Base-by-base conservation (phyloP, 768 basidiomycete species). In the Boletus sp. region DNA sequence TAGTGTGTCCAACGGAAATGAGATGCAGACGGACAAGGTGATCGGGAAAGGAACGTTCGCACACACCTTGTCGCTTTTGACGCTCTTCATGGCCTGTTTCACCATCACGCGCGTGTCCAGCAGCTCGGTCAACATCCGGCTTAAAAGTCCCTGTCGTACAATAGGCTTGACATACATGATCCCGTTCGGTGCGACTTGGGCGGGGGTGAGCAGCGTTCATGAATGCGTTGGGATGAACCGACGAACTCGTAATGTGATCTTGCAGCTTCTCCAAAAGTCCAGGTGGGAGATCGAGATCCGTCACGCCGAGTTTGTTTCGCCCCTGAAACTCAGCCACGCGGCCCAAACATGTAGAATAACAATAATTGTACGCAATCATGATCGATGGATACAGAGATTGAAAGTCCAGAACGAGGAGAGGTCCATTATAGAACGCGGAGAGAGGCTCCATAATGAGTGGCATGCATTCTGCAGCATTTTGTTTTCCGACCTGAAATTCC, bases 341-440 rank as follows among this genome's bases (percentile, higher is more conserved):
- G 10, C 97, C 97, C 32, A 99, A 79, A 70, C 95, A 98, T 2
- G 97, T 99, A 29, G 95, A 98, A 69, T 94, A 95, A 67, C 92
- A 94, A 71, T 94, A 94, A 71, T 98, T 98, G 75, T 99, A 95
- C 7, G 94, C 96, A 63, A 98, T 96, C 96, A 98, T 98, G 57
- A 98, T 78, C 0, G 94, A 97, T 0, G 97, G 97, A 70, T 99
- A 99, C 28, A 99, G 80, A 2, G 90, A 94, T 65, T 97, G 93
- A 70, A 98, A 99, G 71, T 99, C 97, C 54, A 99, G 78, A 1
- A 99, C 95, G 36, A 98, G 76, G 12, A 99, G 78, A 5, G 97
- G 97, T 62, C 90, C 90, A 41, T 85, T 90, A 72, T 98, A 99
- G 67, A 94, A 96, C 2, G 90, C 91, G 0, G 94, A 96, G 40